Percentiles rank a stretch among this genome's conserved stretches.
Conservation (phyloP, 306 rosid species). For the Gynostemma pentaphyllum region DNA sequence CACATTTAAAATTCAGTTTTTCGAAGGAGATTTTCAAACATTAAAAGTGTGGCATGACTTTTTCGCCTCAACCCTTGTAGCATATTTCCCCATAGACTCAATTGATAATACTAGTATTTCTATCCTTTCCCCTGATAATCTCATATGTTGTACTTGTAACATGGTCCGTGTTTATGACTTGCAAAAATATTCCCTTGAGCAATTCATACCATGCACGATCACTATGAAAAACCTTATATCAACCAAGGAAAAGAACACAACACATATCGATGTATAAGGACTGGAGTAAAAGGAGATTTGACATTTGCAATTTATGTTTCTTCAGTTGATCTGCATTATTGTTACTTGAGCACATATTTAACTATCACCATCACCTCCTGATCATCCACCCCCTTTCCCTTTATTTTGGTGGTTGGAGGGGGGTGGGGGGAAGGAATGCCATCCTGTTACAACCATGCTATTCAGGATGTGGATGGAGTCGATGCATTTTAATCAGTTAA, state of each 20-base stretch:
- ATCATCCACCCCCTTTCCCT: too few species aligned
- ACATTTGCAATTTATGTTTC: too few species aligned
- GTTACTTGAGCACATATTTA: too few species aligned
- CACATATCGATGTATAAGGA: too few species aligned
- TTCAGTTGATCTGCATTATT: too few species aligned
- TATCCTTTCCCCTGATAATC: neutral
- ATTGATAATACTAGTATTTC: neutral
- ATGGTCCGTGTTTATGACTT: neutral
- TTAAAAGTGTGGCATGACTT: neutral
- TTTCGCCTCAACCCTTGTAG: neutral
- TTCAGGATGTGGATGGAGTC: neutral
- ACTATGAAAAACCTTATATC: neutral
- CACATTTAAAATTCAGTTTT: neutral
- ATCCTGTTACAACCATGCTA: too few species aligned
- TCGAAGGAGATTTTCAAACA: neutral
- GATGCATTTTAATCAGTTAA: neutral
- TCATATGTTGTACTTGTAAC: neutral
- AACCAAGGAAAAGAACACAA: too few species aligned
- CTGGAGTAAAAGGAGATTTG: too few species aligned
- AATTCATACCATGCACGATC: neutral
- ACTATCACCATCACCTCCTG: too few species aligned
- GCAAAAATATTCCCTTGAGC: neutral
- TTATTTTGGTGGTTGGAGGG: too few species aligned
- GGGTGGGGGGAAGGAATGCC: too few species aligned
- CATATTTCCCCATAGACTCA: neutral